Conservation (phyloP, 2,329 filamentous ascomycete genomes). For the Penicillium sp. region DNA sequence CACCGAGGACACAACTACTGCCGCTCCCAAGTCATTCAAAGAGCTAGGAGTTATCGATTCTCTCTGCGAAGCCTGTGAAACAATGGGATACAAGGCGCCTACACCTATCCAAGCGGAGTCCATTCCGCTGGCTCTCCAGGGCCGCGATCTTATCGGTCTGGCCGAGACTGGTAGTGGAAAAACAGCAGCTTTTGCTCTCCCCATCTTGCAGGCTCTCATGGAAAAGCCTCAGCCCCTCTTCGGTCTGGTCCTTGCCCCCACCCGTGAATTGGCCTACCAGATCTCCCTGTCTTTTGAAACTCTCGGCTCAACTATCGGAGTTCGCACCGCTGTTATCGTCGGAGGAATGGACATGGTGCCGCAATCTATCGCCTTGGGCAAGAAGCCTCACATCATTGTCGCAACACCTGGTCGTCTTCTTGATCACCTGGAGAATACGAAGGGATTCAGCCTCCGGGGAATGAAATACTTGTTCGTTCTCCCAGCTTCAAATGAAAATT, state of each 20-base stretch:
- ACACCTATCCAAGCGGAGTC: conserved; percentile 86
- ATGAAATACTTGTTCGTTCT: conserved; percentile 66
- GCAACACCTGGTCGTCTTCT: conserved; percentile 86
- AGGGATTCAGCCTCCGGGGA: conserved; percentile 80
- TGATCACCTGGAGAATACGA: conserved; percentile 94
- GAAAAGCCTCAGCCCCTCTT: conserved; percentile 83
- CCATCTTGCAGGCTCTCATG: conserved; percentile 86
- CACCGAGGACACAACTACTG: neutral
- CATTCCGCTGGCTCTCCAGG: conserved; percentile 75
- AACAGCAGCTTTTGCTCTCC: conserved; percentile 90
- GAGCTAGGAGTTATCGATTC: conserved; percentile 74
- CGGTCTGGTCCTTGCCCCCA: conserved; percentile 87
- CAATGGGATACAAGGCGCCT: conserved; percentile 77
- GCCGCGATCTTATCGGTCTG: conserved; percentile 85
- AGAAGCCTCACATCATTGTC: conserved; percentile 91
- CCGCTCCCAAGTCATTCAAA: conserved; percentile 48
- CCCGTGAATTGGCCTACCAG: conserved; percentile 87
- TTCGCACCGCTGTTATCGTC: conserved; percentile 80
- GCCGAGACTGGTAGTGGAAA: conserved; percentile 96
- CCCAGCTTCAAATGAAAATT: no score
- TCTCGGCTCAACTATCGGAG: conserved; percentile 80
- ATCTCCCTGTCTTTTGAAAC: conserved; percentile 86
- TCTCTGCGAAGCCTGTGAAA: conserved; percentile 82
- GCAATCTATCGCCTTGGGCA: conserved; percentile 86
- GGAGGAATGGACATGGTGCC: conserved; percentile 95